These are phyloP conservation scores for Arthrobotrys entomopaga DNA, from an alignment of 2,329 filamentous ascomycete species.

Conservation along the genomic window DNA sequence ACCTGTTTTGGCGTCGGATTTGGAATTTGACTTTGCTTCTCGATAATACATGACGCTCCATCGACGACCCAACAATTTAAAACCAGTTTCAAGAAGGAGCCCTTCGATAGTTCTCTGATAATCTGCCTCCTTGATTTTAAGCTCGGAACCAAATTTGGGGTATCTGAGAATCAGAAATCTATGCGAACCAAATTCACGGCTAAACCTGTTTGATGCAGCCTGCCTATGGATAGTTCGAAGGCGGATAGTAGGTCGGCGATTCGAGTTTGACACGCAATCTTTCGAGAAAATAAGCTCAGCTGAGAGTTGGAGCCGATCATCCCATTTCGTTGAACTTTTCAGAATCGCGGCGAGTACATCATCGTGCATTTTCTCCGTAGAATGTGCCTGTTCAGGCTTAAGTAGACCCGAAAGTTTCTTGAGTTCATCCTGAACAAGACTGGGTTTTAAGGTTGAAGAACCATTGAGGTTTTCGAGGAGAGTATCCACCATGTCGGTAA, in stretches of 20 bases:
- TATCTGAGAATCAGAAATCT: constrained; percentile 25
- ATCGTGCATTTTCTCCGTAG: neutral
- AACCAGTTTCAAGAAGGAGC: constrained; percentile 13
- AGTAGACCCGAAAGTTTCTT: neutral
- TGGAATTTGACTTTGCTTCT: neutral
- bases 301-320: constrained; percentile 26
- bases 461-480: neutral
- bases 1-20: neutral
- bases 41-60: constrained; percentile 36
- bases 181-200: constrained; percentile 29
- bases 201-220: constrained; percentile 7
- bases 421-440: neutral
- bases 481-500: neutral
- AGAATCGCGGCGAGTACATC: constrained; percentile 8
- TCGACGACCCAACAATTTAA: constrained; percentile 17
- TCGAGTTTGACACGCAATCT: neutral
- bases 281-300: constrained; percentile 21
- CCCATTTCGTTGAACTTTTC: constrained; percentile 2
- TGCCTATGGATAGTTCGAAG: constrained; percentile 13
- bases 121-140: neutral
- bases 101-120: constrained; percentile 1
- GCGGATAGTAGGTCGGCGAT: constrained; percentile 14
- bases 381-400: constrained; percentile 4
- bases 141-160: neutral
- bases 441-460: neutral